Conservation (phyloP, 768 basidiomycete species). For the Pleurotus platypus region DNA sequence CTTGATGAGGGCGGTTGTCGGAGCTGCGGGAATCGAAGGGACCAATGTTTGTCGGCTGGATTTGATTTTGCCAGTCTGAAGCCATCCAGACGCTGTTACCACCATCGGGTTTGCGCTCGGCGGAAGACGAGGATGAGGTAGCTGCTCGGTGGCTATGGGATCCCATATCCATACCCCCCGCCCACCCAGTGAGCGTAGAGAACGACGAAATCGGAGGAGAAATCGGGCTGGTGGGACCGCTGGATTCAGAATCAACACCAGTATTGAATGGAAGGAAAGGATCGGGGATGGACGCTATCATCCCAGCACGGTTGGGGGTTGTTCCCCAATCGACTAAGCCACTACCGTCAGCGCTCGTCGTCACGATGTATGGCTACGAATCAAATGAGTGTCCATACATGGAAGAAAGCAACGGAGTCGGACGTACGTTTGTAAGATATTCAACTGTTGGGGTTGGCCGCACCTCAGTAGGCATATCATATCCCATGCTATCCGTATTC, state of each 20-base stretch:
- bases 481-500: conserved; percentile 21
- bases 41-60: background rate
- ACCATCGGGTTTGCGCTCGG: background rate
- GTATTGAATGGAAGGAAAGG: conserved; percentile 21
- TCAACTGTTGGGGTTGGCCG: conserved; percentile 15
- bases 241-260: background rate
- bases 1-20: background rate
- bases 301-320: conserved; percentile 16
- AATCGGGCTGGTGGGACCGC: conserved; percentile 4
- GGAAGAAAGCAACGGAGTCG: background rate
- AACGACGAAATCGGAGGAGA: conserved; percentile 25
- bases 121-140: background rate
- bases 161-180: conserved; percentile 19
- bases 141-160: background rate
- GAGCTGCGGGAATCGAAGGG: background rate
- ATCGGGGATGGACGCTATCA: conserved; percentile 21
- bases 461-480: conserved; percentile 13
- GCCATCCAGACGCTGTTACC: background rate
- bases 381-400: background rate
- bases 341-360: conserved; percentile 13
- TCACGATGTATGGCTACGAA: background rate
- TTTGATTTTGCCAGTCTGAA: background rate
- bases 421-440: conserved; percentile 22
- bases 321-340: conserved; percentile 21
- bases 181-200: conserved; percentile 36